Evolutionary conservation across 352 stramenopile genomes (phyloP).

Genomic region (Peronospora farinosa): DNA sequence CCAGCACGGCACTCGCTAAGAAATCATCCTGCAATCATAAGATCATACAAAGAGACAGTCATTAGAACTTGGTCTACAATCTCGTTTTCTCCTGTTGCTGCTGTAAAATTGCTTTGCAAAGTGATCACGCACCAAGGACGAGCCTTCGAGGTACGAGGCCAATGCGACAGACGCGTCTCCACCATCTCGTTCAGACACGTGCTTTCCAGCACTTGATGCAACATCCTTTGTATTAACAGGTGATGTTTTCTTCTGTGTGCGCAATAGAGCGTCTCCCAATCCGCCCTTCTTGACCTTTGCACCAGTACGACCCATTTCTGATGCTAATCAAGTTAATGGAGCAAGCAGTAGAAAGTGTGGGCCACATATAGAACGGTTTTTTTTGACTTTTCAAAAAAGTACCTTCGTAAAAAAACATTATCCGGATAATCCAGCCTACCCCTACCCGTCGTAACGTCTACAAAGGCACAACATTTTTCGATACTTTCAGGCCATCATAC

Average conservation of each 20-base stretch:
- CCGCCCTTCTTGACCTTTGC: slow-evolving; percentile 67
- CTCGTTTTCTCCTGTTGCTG: neutral
- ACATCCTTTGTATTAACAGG: slow-evolving; percentile 62
- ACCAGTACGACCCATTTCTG: slow-evolving; percentile 63
- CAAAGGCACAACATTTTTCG: slow-evolving; percentile 13
- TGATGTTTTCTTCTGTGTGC: slow-evolving; percentile 72
- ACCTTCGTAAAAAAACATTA: neutral
- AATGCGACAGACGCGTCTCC: slow-evolving; percentile 75
- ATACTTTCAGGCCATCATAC: too few species aligned
- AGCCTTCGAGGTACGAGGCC: slow-evolving; percentile 81
- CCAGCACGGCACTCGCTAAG: slow-evolving; percentile 86
- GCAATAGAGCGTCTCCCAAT: slow-evolving; percentile 68
- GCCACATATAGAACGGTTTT: too few species aligned
- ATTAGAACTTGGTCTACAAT: neutral
- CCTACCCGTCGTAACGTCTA: too few species aligned
- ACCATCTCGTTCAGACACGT: slow-evolving; percentile 77
- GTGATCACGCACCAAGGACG: slow-evolving; percentile 50
- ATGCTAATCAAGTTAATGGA: slow-evolving; percentile 18
- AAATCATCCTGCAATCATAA: slow-evolving; percentile 80
- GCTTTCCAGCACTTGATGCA: slow-evolving; percentile 73
- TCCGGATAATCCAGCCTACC: neutral
- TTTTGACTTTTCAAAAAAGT: too few species aligned
- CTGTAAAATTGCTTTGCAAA: neutral
- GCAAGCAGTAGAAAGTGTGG: neutral
- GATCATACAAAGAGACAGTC: neutral